Conservation (phyloP, 2,329 filamentous ascomycete species). For the Epichloe bromicola region DNA sequence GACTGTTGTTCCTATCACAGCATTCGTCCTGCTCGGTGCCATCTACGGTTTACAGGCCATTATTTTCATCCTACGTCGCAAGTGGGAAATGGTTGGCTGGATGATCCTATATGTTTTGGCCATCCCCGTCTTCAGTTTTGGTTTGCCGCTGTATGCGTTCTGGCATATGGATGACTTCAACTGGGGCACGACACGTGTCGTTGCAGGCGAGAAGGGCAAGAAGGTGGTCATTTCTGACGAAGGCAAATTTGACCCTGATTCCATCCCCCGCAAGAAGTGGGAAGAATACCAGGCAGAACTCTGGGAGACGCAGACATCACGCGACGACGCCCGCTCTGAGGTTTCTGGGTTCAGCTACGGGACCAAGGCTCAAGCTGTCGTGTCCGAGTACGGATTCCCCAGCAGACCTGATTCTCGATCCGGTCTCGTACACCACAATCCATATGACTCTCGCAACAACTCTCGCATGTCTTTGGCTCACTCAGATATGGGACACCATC, state of each 20-base stretch:
- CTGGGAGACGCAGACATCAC: slow-evolving; percentile 86
- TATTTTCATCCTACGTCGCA: slow-evolving; percentile 90
- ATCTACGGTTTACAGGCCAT: slow-evolving; percentile 95
- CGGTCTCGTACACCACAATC: slow-evolving; percentile 39
- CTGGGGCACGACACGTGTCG: slow-evolving; percentile 97
- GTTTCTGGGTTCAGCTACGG: slow-evolving; percentile 89
- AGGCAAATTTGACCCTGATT: slow-evolving; percentile 88
- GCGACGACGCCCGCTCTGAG: slow-evolving; percentile 71
- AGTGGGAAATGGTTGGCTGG: slow-evolving; percentile 99
- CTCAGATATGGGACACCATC: slow-evolving; percentile 49
- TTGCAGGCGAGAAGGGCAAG: slow-evolving; percentile 84
- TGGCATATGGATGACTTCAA: slow-evolving; percentile 99
- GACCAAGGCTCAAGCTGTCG: slow-evolving; percentile 58
- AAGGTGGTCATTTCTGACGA: slow-evolving; percentile 92
- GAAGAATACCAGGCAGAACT: slow-evolving; percentile 97
- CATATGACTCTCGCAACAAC: slow-evolving; percentile 32
- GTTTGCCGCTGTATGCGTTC: slow-evolving; percentile 84
- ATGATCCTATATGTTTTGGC: slow-evolving; percentile 93
- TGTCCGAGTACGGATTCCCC: slow-evolving; percentile 58
- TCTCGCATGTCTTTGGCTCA: slow-evolving; percentile 72
- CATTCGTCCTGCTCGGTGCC: slow-evolving; percentile 83
- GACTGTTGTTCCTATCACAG: slow-evolving; percentile 61
- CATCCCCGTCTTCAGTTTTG: slow-evolving; percentile 83
- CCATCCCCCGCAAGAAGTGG: slow-evolving; percentile 93
- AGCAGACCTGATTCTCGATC: slow-evolving; percentile 44